Base-by-base conservation (phyloP, 1,139 yeast species). In the Suhomyces terraborum region DNA sequence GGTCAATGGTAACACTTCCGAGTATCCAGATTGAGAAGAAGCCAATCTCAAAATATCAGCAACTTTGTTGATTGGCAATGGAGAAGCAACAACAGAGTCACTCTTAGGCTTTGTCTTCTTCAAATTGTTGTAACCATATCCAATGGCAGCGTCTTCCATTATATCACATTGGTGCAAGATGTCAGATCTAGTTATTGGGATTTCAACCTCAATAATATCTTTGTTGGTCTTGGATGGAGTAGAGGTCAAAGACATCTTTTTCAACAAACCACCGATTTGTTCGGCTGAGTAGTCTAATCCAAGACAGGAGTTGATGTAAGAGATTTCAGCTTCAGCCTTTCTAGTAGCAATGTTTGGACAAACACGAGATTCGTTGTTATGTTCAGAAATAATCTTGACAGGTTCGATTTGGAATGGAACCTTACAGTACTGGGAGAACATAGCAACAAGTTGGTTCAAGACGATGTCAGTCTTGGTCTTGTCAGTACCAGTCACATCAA, bases 71-170 rank as follows among this genome's bases (percentile, higher is more conserved):
- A 94, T 78, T 45, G 96, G 96, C 61, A 91, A 79, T 36, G 98
- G 89, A 43, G 86, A 75, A 13, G 96, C 96, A 50, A 88, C 84
- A 44, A 89, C 80, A 38, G 91, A 82, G 34, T 87, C 84, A 43
- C 91, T 76, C 52, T 82, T 73, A 46, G 95, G 94, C 62, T 85
- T 85, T 42, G 95, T 83, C 67, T 84, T 88, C 49, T 77, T 77
- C 59, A 94, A 77, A 63, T 88, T 88, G 68, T 91, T 87, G 75
- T 84, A 94, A 45, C 98, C 99, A 62, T 89, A 94, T 25, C 89
- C 95, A 61, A 94, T 85, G 39, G 97, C 98, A 35, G 91, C 96
- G 65, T 94, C 99, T 67, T 94, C 99, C 96, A 94, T 87, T 53
- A 94, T 85, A 67, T 94, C 99, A 75, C 98, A 93, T 65, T 89